A percentile compares a stretch with the other conserved stretches of the same genome.
Evolutionary conservation across 257 asterid species (phyloP).

Genomic region (Gynochthodes officinalis): DNA sequence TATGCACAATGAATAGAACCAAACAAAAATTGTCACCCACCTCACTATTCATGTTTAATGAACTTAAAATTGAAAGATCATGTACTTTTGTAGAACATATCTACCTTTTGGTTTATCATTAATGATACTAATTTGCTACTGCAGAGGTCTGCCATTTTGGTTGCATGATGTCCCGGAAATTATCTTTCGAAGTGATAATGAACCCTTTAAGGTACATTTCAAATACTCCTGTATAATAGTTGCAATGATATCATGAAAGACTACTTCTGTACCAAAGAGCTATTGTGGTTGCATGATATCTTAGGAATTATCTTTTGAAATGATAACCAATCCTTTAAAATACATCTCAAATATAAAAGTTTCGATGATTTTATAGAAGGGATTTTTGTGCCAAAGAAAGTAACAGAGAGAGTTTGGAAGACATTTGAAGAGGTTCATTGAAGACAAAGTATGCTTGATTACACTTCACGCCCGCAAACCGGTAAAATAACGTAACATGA

Average conservation of each 20-base stretch:
- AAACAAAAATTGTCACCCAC: too few species aligned
- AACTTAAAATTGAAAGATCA: not conserved
- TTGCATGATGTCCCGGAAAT: constrained; percentile 71
- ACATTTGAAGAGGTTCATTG: not conserved
- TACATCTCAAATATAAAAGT: not conserved
- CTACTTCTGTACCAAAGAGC: too few species aligned
- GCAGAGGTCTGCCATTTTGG: constrained; percentile 91
- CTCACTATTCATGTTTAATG: not conserved
- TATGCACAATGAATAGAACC: too few species aligned
- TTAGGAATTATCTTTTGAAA: too few species aligned
- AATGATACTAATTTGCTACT: not conserved
- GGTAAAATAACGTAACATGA: too few species aligned
- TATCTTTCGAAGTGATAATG: constrained; percentile 67
- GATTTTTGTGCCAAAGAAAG: not conserved
- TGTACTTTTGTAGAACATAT: not conserved
- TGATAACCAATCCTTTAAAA: too few species aligned
- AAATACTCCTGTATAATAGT: too few species aligned
- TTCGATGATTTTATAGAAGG: not conserved
- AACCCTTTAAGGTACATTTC: constrained; percentile 63
- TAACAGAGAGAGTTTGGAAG: not conserved
- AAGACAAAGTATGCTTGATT: not conserved
- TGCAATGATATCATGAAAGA: too few species aligned
- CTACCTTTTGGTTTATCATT: not conserved
- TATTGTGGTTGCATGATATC: too few species aligned
- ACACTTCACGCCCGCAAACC: too few species aligned